phyloP scores from a whole-genome alignment of 768 basidiomycete genomes.

The Coprinopsis marcescibilis region DNA sequence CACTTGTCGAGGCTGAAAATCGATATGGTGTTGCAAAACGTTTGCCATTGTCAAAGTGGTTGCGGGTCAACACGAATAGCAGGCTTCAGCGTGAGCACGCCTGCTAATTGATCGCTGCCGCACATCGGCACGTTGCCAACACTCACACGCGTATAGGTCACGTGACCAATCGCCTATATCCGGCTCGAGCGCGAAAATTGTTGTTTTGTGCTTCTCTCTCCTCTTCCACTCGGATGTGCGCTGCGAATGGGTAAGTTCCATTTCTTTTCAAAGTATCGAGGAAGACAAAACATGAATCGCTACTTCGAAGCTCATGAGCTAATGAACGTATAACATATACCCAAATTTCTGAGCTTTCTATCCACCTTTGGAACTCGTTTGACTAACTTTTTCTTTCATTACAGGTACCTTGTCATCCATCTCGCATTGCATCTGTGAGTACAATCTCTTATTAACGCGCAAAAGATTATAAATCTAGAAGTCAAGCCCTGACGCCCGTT shows the following conservation, averaged over 20 bases:
- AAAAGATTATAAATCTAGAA: constrained; percentile 76
- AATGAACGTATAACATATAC: constrained; percentile 70
- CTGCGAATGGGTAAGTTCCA: constrained; percentile 26
- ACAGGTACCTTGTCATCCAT: constrained; percentile 11
- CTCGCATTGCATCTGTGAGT: constrained; percentile 23
- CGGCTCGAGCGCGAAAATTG: not conserved
- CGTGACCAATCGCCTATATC: constrained; percentile 1
- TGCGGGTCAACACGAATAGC: constrained; percentile 3
- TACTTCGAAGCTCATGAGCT: constrained; percentile 75
- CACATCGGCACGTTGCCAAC: too few species aligned
- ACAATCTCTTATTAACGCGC: constrained; percentile 11
- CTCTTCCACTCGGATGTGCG: constrained; percentile 10
- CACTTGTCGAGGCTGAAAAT: constrained; percentile 54
- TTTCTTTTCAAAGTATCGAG: constrained; percentile 22
- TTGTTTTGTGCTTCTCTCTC: constrained; percentile 11
- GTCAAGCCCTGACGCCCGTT: constrained; percentile 87
- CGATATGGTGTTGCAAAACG: constrained; percentile 60
- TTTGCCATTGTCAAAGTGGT: constrained; percentile 54
- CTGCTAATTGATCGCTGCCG: too few species aligned
- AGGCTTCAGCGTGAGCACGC: too few species aligned
- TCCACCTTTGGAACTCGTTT: constrained; percentile 2
- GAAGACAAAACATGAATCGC: constrained; percentile 80
- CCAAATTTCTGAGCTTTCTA: constrained; percentile 80
- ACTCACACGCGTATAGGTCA: too few species aligned
- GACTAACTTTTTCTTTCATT: constrained; percentile 8